Evolutionary conservation across 164 flowering plant species (phyloP).

Genomic region (Aristolochia contorta): DNA sequence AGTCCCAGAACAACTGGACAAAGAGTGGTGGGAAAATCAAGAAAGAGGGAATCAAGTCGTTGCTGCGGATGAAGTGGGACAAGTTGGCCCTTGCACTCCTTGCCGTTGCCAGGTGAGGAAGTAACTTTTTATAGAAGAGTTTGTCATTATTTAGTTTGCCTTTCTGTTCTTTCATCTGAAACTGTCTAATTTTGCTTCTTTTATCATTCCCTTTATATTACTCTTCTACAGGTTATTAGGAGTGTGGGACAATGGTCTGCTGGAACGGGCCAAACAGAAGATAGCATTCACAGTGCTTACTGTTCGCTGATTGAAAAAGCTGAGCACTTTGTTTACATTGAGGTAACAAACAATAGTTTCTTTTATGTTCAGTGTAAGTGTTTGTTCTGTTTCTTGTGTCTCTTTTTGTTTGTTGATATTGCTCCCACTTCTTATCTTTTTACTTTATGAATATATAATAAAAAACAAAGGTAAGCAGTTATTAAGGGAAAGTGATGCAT

Average conservation of each 20-base stretch:
- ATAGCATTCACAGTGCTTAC: slow-evolving; percentile 93
- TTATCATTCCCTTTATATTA: neutral
- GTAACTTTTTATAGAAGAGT: neutral
- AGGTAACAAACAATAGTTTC: slow-evolving; percentile 32
- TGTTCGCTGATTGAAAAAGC: slow-evolving; percentile 91
- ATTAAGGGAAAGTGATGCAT: too few species aligned
- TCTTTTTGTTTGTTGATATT: too few species aligned
- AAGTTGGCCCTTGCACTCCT: slow-evolving; percentile 80
- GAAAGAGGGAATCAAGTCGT: slow-evolving; percentile 62
- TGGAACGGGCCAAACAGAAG: slow-evolving; percentile 93
- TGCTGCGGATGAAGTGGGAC: slow-evolving; percentile 62
- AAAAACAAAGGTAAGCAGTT: too few species aligned
- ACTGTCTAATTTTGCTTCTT: neutral
- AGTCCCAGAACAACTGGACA: slow-evolving; percentile 24
- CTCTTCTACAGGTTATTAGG: slow-evolving; percentile 53
- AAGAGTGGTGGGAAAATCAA: slow-evolving; percentile 94
- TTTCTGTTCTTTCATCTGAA: neutral
- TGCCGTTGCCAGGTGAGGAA: slow-evolving; percentile 86
- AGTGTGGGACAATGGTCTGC: slow-evolving; percentile 99
- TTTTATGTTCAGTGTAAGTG: too few species aligned
- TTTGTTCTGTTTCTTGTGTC: too few species aligned
- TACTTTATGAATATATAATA: too few species aligned
- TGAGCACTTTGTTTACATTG: slow-evolving; percentile 83
- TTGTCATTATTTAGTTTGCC: neutral
- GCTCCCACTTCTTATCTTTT: too few species aligned